Evolutionary conservation across 2,329 filamentous ascomycete species (phyloP).

Genomic region (Xylariaceae sp.): DNA sequence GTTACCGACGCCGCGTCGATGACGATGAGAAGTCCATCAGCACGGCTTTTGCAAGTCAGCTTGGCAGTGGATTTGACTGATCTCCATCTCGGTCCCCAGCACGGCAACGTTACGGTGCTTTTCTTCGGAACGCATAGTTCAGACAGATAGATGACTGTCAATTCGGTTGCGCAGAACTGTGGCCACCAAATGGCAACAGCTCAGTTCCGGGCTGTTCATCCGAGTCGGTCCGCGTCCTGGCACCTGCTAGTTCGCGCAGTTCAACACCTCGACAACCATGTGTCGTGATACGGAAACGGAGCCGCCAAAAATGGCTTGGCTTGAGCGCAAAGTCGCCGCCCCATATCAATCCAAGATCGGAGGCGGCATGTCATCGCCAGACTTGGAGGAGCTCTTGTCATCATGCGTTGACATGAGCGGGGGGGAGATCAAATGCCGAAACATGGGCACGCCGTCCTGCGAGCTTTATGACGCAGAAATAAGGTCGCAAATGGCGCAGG

Average conservation of each 20-base stretch:
- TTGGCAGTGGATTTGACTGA: slow-evolving; percentile 49
- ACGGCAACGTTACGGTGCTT: slow-evolving; percentile 7
- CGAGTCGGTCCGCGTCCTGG: neutral
- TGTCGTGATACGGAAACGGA: neutral
- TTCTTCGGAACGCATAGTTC: slow-evolving; percentile 5
- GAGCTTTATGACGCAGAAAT: no score
- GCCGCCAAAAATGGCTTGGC: no score
- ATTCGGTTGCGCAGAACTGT: neutral
- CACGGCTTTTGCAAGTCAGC: slow-evolving; percentile 93
- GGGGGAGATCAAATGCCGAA: no score
- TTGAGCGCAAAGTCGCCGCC: no score
- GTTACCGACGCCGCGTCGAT: slow-evolving; percentile 66
- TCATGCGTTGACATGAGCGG: no score
- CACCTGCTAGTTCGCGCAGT: neutral
- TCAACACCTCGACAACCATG: neutral
- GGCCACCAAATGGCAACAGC: slow-evolving; percentile 5
- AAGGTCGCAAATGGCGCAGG: no score
- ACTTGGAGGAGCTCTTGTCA: no score
- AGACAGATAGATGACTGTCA: neutral
- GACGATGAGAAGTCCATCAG: slow-evolving; percentile 95
- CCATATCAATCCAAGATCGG: neutral
- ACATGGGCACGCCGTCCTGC: no score
- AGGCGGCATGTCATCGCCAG: neutral
- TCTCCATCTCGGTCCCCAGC: slow-evolving; percentile 9
- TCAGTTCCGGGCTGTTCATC: neutral